Percentiles rank a stretch among this genome's conserved stretches.
These are phyloP conservation scores for Mucor circinelloides DNA, from an alignment of 371 early-diverging fungal genomes.

Conservation along the genomic window DNA sequence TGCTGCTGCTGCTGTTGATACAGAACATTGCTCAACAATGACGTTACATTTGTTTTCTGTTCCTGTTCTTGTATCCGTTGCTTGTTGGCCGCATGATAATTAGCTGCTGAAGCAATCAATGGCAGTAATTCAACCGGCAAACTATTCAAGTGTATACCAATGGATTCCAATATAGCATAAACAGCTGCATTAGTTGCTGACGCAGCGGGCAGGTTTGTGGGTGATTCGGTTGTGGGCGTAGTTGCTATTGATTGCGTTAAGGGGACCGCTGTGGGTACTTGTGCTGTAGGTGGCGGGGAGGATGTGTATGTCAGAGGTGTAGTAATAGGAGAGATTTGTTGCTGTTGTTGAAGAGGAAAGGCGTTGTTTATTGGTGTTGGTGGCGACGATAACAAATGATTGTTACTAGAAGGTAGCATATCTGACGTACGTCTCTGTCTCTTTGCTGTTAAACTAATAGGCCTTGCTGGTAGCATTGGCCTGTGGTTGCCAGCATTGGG, in stretches of 20 bases:
- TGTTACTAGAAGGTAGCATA: not conserved
- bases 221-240: not conserved
- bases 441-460: constrained; percentile 4
- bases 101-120: constrained; percentile 31
- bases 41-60: not conserved
- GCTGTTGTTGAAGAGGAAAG: not conserved
- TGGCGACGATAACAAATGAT: not conserved
- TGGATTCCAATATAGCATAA: constrained; percentile 29
- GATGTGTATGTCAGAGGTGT: not conserved
- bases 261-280: not conserved
- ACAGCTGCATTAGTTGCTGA: constrained; percentile 22
- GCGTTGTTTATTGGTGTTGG: not conserved
- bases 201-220: not conserved
- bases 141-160: constrained; percentile 29
- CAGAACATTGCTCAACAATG: not conserved
- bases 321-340: not conserved
- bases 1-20: not conserved
- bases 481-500: not conserved
- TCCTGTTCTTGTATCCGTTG: constrained; percentile 14
- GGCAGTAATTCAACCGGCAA: constrained; percentile 29
- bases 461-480: not conserved
- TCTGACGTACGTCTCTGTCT: constrained; percentile 16
- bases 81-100: constrained; percentile 29
- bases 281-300: not conserved
- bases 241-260: not conserved